Evolutionary conservation across 1,139 yeast species (phyloP), one percentile per base, ranked within the genome.

Genomic region (Saccharomycopsis phalli): DNA sequence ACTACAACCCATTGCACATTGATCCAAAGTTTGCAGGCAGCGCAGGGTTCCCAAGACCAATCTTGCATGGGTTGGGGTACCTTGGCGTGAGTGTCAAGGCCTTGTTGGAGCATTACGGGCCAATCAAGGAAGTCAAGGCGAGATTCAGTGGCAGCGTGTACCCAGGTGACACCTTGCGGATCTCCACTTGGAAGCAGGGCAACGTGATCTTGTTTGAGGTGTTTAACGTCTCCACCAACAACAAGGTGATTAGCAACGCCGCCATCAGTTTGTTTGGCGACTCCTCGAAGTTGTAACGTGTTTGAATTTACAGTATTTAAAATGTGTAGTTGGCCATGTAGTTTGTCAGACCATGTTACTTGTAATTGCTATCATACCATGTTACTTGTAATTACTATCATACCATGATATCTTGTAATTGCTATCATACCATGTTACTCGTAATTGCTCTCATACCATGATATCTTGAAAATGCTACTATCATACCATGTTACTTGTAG

Each of bases 141-240:
- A 77, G 97, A 59, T 91, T 91, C 60, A 74, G 94, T 26, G 91
- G 91, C 54, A 79, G 83, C 55, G 97, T 91, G 33, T 87, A 75
- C 75, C 97, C 97, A n/a, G 98, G 97, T 53, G 97, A 91, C 64
- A 81, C 86, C 25, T 70, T 91, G 59, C 72, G 71, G 55, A 76
- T 91, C 31, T 65, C 65, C 45, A 94, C 94, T 32, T 91, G 98
- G 98, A 83, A 79, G 61, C 50, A 53, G n/a, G 74, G 74, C 38
- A 77, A 73, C 53, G 64, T 69, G 51, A 81, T 91, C 47, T 68
- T 76, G 48, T 91, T 88, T 77, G 94, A 82, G 63, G 76, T 94
- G 25, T 76, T 76, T 58, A 87, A 81, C 45, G 76, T 80, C 48
- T 94, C 83, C 55, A 80, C 95, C 62, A 72, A 76, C 53, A 31